Conservation (phyloP, 352 stramenopile species). For the Sclerospora graminicola region DNA sequence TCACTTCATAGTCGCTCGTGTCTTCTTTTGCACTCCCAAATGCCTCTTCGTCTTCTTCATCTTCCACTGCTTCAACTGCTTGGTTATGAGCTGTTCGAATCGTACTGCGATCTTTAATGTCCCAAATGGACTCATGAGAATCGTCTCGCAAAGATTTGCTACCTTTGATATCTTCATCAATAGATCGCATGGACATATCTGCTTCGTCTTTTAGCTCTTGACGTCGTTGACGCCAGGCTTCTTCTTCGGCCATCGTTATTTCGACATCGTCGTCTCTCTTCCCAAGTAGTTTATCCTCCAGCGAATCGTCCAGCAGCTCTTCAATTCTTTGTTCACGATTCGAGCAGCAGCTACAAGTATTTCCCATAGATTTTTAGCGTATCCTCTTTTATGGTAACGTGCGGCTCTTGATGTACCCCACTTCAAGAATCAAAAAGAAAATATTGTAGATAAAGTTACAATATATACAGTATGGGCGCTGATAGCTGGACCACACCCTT, state of each 20-base stretch:
- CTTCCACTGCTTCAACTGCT: conserved; percentile 11
- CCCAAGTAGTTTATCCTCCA: conserved; percentile 49
- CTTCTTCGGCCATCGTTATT: conserved; percentile 15
- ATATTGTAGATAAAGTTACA: no score
- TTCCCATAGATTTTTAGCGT: no score
- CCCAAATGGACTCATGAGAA: conserved; percentile 5
- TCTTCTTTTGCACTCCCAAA: conserved; percentile 20
- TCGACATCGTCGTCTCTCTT: conserved; percentile 17
- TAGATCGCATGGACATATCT: conserved; percentile 12
- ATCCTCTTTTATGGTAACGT: no score
- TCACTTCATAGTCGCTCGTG: conserved; percentile 7
- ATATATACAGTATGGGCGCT: no score
- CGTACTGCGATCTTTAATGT: conserved; percentile 17
- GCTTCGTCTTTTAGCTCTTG: conserved; percentile 17
- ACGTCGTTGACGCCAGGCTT: conserved; percentile 22
- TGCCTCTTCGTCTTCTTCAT: conserved; percentile 23
- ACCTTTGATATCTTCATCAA: conserved; percentile 4
- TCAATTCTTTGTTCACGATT: conserved; percentile 28
- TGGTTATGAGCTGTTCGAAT: conserved; percentile 9
- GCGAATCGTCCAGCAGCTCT: conserved; percentile 23
- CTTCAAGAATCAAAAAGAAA: no score
- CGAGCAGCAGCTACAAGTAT: conserved; percentile 31
- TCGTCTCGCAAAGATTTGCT: no score
- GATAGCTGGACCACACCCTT: no score
- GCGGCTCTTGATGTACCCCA: no score